Evolutionary conservation across 129 eudicot genomes (phyloP).

Genomic region (Flaveria brownii): DNA sequence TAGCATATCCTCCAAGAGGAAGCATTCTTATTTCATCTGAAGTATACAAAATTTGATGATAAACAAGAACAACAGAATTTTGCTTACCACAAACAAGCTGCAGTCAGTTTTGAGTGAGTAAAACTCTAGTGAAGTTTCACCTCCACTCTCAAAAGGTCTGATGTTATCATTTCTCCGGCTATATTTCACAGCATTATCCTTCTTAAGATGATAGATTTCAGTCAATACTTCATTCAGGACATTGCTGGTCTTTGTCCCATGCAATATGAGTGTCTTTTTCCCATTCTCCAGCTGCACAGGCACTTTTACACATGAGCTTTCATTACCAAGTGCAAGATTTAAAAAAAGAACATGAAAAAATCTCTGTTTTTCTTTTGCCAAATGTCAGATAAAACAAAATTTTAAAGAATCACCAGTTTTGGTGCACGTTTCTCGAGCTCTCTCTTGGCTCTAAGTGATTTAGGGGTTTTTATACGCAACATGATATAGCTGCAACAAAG

Average conservation of each 20-base stretch:
- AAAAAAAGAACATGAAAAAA: not conserved
- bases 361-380: not conserved
- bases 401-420: slow-evolving; percentile 58
- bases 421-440: slow-evolving; percentile 94
- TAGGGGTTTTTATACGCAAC: slow-evolving; percentile 80
- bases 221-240: slow-evolving; percentile 68
- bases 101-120: slow-evolving; percentile 91
- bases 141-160: slow-evolving; percentile 93
- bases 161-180: slow-evolving; percentile 72
- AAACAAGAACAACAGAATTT: not conserved
- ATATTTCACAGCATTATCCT: slow-evolving; percentile 68
- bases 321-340: not conserved
- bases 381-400: no score
- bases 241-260: slow-evolving; percentile 82
- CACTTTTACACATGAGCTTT: not conserved
- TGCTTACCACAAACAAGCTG: slow-evolving; percentile 83
- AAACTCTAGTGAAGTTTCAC: slow-evolving; percentile 88
- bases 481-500: slow-evolving; percentile 38
- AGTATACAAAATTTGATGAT: not conserved
- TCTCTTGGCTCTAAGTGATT: slow-evolving; percentile 65
- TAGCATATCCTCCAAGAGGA: no score
- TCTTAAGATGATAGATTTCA: slow-evolving; percentile 87
- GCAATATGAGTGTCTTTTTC: slow-evolving; percentile 84
- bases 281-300: slow-evolving; percentile 69
- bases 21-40: not conserved